Base-by-base conservation (phyloP, 2,329 filamentous ascomycete species). In the Fusarium sp. region DNA sequence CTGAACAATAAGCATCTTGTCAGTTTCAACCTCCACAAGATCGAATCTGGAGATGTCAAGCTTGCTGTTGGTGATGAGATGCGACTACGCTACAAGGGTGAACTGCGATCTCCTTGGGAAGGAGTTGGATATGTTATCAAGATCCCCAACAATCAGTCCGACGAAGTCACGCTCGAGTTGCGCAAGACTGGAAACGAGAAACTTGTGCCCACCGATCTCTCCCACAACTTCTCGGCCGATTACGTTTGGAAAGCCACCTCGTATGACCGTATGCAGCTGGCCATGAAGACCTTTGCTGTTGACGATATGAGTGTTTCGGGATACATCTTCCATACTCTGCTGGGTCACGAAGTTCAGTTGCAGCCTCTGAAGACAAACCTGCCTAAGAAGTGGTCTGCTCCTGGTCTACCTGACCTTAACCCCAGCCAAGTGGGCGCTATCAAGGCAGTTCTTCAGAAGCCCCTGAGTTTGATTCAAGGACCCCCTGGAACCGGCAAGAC, bases 241-340 rank as follows among this genome's bases (percentile, higher is more conserved):
- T 99, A 99, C 73, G 95, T 99, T 53, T 99, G 95, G 95, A 99
- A 99, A 76, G 95, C 96, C 12, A 99, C 96, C 1, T 98, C 94
- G 0, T 99, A 99, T 75, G 95, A 99, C 73, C 93, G 95, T 64
- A 99, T 99, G 95, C 95, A 99, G 77, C 88, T 93, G 67, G 96
- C 95, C 51, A 98, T 99, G 94, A 98, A 97, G 83, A 98, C 92
- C 0, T 99, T 99, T 74, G 95, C 95, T 6, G 88, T 98, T 40
- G 94, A 99, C 70, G 95, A 99, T 77, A 91, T 96, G 90, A 97
- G 93, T 73, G 94, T 99, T 39, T 98, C 95, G 22, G 95, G 95
- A 34, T 99, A 97, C 78, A 97, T 99, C 65, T 99, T 98, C 81
- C 95, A 99, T 76, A 95, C 95, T 67, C 85, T 99, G 22, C 87